Evolutionary conservation across 257 asterid species (phyloP), one percentile per base, ranked within the genome.

Genomic region (Penstemon davidsonii): DNA sequence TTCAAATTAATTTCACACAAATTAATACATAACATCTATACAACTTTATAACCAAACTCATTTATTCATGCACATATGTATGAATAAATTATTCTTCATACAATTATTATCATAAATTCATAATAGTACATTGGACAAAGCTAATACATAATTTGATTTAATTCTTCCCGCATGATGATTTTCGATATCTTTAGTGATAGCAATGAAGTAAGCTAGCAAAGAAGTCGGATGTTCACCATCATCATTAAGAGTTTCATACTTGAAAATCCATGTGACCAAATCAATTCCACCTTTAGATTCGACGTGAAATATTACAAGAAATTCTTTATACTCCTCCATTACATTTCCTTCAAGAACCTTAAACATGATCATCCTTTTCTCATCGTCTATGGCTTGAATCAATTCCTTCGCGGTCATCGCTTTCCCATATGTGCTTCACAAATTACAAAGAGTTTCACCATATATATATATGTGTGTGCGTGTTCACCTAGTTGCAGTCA

Each of bases 341-440:
- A 68, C 45, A 68, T 68, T 43, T 2, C 73, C 73, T 68, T 68
- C 73, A 18, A 68, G 49, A 56, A 68, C 55, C 62, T 55, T 67
- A 18, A 40, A 55, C 54, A 19, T 45, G 18, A 54, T 42, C 10
- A 40, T 36, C 64, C 57, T 68, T 11, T 55, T 44, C 19, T 56
- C 73, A 11, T 46, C 62, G 38, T 68, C 73, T 5, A 68, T 56
- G 66, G n/a, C 65, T 45, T 55, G 64, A 44, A 67, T 39, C 11
- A 67, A 52, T 60, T 68, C 38, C 36, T 68, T 68, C 8, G 73
- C 56, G 2, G 10, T 46, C 73, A 56, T 56, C 15, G 18, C 66
- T 57, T 55, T 56, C 11, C 73, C 73, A 43, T 68, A 57, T 68
- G 40, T 9, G 8, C 1, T 39, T 7, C 25, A 6, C 9, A 60